Conservation (phyloP, 2,329 filamentous ascomycete species). For the Didymella lethalis region DNA sequence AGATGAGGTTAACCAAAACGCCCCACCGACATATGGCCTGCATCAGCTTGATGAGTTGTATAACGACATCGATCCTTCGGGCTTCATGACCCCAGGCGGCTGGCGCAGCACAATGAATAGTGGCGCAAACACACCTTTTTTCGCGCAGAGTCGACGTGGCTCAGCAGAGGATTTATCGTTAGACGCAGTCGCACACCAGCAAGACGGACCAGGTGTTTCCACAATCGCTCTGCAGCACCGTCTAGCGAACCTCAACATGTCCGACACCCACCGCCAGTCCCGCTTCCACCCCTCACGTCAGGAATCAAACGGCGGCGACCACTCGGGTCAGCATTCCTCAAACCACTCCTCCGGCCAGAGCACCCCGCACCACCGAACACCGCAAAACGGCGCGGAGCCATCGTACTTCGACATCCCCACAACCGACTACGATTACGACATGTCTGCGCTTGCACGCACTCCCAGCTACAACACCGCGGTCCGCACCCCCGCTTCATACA, state of each 20-base stretch:
- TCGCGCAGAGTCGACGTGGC: slow-evolving; percentile 72
- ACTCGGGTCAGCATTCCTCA: slow-evolving; percentile 27
- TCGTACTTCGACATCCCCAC: slow-evolving; percentile 35
- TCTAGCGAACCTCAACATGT: slow-evolving; percentile 59
- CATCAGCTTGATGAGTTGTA: slow-evolving; percentile 91
- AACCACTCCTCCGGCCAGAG: slow-evolving; percentile 49
- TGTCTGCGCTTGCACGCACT: slow-evolving; percentile 57
- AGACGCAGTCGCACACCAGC: slow-evolving; percentile 44
- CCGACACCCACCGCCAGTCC: slow-evolving; percentile 45
- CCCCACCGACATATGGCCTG: slow-evolving; percentile 91
- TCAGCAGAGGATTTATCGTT: slow-evolving; percentile 82
- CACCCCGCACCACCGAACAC: slow-evolving; percentile 38
- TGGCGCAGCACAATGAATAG: slow-evolving; percentile 63
- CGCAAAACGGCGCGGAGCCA: slow-evolving; percentile 38
- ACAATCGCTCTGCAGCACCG: slow-evolving; percentile 75
- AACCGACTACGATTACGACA: slow-evolving; percentile 48
- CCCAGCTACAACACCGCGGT: slow-evolving; percentile 62
- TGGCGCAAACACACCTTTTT: slow-evolving; percentile 77
- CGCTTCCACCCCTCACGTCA: slow-evolving; percentile 31
- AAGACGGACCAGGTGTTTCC: slow-evolving; percentile 56
- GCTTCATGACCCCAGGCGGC: slow-evolving; percentile 79
- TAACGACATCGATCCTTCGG: slow-evolving; percentile 80
- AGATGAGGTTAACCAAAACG: slow-evolving; percentile 68
- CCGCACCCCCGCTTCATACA: slow-evolving; percentile 52
- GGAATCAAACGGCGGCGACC: slow-evolving; percentile 13